Base-by-base conservation (phyloP, 2,329 filamentous ascomycete species). In the Colletotrichum nymphaeae region DNA sequence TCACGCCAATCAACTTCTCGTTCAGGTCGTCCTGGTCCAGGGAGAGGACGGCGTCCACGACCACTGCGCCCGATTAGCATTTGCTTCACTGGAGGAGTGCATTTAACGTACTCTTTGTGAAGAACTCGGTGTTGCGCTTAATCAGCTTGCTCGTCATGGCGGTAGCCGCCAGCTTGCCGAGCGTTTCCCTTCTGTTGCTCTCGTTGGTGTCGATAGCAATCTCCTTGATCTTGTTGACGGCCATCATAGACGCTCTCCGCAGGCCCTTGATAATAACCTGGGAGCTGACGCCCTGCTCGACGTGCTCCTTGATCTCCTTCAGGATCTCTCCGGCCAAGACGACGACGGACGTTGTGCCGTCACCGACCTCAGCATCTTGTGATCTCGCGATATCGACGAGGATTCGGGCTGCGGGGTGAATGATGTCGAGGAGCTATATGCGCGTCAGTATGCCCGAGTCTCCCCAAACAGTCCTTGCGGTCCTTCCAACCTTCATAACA, bases 101-200 rank as follows among this genome's bases (percentile, higher is more conserved):
- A 26, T 4, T 26, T 9, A 53, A 82, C 91, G 77, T 87, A 97
- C 95, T 98, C 89, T 98, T 97, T 75, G 97, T 98, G 86, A 99
- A 99, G 85, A 98, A 99, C 4, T 91, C 91, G 37, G 97, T 94
- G 86, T 99, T 98, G 80, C 96, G 91, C 90, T 98, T 97, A 82
- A 99, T 98, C 78, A 99, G 88, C 89, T 99, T 99, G 90, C 95
- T 98, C 84, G 95, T 98, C 97, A 99, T 99, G 78, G 97, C 97
- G 32, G 97, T 99, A 46, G 91, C 95, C 35, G 97, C 97, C 78
- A 99, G 88, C 86, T 98, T 97, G 82, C 88, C 86, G 74, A 99
- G 89, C 55, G 95, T 98, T 78, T 98, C 95, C 78, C 94, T 91
- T 85, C 93, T 93, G 85, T 94, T 96, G 73, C 88, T 90, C 82